A percentile compares a stretch with the other conserved stretches of the same genome.
These are phyloP conservation scores for Boechera divaricarpa DNA, from an alignment of 345 rosid genomes.

Conservation along the genomic window DNA sequence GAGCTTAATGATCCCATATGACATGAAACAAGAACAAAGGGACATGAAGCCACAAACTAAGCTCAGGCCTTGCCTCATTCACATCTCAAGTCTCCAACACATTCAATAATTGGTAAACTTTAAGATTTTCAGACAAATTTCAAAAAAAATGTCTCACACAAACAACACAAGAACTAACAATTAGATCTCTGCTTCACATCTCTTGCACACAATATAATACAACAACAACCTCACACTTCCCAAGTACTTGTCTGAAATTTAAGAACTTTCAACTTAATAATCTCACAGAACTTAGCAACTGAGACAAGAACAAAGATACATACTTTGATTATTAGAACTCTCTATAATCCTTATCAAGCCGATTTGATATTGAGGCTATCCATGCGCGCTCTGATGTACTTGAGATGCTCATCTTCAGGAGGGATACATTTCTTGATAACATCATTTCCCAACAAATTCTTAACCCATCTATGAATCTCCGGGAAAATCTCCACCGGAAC, in stretches of 20 bases:
- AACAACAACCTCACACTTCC: background rate
- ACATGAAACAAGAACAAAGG: background rate
- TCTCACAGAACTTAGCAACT: background rate
- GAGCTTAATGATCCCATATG: too few species aligned
- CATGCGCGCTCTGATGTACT: constrained; percentile 36
- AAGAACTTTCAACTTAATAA: background rate
- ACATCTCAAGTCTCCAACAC: background rate
- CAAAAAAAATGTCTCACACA: background rate
- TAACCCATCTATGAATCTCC: constrained; percentile 33
- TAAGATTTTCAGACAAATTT: background rate
- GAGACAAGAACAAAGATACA: constrained; percentile 7
- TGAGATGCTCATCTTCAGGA: constrained; percentile 39
- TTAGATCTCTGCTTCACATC: background rate
- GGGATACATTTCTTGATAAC: constrained; percentile 42
- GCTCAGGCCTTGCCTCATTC: background rate
- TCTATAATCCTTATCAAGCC: background rate
- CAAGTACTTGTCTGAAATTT: background rate
- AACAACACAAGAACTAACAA: constrained; percentile 12
- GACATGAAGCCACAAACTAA: background rate
- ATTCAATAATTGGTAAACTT: background rate
- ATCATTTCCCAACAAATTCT: constrained; percentile 19
- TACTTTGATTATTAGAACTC: background rate
- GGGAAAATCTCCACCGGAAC: constrained; percentile 34
- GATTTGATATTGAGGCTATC: constrained; percentile 27
- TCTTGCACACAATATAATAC: background rate